Conservation (phyloP, 768 basidiomycete species). For the Russula dissimulans region DNA sequence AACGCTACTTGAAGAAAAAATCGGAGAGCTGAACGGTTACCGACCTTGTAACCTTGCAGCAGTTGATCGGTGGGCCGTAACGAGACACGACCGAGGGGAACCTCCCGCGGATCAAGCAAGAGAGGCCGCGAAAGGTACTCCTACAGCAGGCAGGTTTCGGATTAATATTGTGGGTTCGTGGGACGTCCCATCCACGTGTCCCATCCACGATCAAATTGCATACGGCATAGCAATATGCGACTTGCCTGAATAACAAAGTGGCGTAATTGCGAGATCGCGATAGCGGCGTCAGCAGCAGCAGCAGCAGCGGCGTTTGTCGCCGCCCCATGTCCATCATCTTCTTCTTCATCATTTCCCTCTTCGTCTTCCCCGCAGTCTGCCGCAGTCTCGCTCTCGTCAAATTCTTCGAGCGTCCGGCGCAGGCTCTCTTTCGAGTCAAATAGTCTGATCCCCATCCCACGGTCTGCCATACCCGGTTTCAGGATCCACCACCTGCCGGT, state of each 20-base stretch:
- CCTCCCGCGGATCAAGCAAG: conserved; percentile 60
- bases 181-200: too few species aligned
- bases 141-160: conserved; percentile 32
- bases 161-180: background rate
- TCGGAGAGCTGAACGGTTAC: conserved; percentile 10
- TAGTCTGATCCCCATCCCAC: conserved; percentile 88
- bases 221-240: background rate
- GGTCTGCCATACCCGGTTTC: conserved; percentile 96
- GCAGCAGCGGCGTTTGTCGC: conserved; percentile 4
- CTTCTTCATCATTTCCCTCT: too few species aligned
- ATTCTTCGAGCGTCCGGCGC: conserved; percentile 66
- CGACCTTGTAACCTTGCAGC: conserved; percentile 52
- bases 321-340: conserved; percentile 25
- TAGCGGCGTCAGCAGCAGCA: conserved; percentile 34
- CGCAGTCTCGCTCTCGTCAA: conserved; percentile 46
- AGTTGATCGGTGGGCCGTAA: conserved; percentile 16
- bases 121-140: conserved; percentile 79
- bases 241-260: conserved; percentile 93
- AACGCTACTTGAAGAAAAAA: too few species aligned
- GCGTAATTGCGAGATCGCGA: conserved; percentile 79
- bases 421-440: conserved; percentile 73
- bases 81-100: conserved; percentile 24
- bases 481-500: conserved; percentile 60
- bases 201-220: background rate
- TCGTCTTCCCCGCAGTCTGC: too few species aligned